Evolutionary conservation across 1,284 basidiomycete species (phyloP), one percentile per base, ranked within the genome.

Genomic region (Dichomitus squalens): DNA sequence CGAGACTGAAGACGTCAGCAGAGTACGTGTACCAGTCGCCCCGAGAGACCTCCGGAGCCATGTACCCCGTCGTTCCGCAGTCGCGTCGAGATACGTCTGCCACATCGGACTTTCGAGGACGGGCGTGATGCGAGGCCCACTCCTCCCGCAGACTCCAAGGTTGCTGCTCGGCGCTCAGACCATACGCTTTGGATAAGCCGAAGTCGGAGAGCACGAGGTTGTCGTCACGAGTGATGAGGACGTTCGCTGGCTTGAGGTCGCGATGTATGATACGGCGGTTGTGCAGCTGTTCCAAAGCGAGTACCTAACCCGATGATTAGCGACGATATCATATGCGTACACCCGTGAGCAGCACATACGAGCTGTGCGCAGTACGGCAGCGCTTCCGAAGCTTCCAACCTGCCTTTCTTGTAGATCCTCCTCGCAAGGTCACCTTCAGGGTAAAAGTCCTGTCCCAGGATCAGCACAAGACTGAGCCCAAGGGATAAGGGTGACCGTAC

Each of bases 131-230:
- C 29, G 43, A 11, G n/a, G 44, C 35, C 55, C 57, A 58, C 25
- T 49, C 46, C 40, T 53, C 43, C 16, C 38, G 40, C 23, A 43
- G 27, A 16, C 35, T 47, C 60, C 57, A 62, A 11, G 57, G 57
- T 44, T 59, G 55, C n/a, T 59, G 23, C 8, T 43, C 39, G 5
- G 33, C 54, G 76, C 79, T 34, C 9, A 7, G 79, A 80, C 1
- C 85, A 77, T 33, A 80, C 79, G 7, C 79, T 83, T 60, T 55
- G 23, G 80, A 79, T 50, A 84, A 67, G 67, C 87, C 87, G 71
- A 87, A 86, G 68, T 88, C 86, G 34, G 85, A 85, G 47, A 88
- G 74, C 64, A 87, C 84, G 4, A 84, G 80, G 64, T 87, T 83
- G 2, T 84, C 85, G 49, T 78, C 74, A 61, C 82, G 79, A 69